phyloP scores from a whole-genome alignment of 768 basidiomycete genomes.

The Calvatia gigantea region DNA sequence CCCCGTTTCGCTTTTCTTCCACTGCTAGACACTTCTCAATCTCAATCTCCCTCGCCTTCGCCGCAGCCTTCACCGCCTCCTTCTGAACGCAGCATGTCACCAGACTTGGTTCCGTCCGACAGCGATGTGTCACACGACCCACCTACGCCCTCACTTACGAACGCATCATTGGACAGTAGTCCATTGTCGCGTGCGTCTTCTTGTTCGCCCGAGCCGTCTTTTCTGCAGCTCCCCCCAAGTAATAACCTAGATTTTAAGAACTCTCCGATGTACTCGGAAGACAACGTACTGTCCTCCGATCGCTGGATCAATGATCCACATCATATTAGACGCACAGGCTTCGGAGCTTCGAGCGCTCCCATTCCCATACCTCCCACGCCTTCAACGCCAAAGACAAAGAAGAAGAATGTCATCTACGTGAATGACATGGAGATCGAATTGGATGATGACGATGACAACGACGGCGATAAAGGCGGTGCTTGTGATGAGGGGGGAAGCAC shows the following conservation, averaged over 20 bases:
- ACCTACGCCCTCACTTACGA: constrained; percentile 32
- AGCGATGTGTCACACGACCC: constrained; percentile 29
- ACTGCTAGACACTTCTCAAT: constrained; percentile 5
- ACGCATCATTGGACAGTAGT: constrained; percentile 35
- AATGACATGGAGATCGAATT: constrained; percentile 39
- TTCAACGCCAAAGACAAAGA: constrained; percentile 13
- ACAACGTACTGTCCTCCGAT: neutral
- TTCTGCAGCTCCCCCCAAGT: constrained; percentile 27
- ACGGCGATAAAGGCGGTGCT: constrained; percentile 11
- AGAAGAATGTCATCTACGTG: constrained; percentile 33
- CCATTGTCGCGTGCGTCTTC: constrained; percentile 32
- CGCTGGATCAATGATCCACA: neutral
- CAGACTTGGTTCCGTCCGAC: constrained; percentile 19
- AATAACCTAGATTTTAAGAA: constrained; percentile 13
- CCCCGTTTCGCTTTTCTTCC: constrained; percentile 17
- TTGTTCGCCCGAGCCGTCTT: constrained; percentile 26
- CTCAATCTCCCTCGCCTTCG: neutral
- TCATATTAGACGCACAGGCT: neutral
- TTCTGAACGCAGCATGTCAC: constrained; percentile 5
- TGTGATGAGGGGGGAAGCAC: constrained; percentile 13
- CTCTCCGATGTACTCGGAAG: constrained; percentile 3
- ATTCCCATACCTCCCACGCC: neutral
- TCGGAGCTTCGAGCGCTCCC: neutral
- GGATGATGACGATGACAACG: constrained; percentile 29
- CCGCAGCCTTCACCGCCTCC: constrained; percentile 13